Evolutionary conservation across 2,329 filamentous ascomycete genomes (phyloP).

Genomic region (Pestalotiopsis sp.): DNA sequence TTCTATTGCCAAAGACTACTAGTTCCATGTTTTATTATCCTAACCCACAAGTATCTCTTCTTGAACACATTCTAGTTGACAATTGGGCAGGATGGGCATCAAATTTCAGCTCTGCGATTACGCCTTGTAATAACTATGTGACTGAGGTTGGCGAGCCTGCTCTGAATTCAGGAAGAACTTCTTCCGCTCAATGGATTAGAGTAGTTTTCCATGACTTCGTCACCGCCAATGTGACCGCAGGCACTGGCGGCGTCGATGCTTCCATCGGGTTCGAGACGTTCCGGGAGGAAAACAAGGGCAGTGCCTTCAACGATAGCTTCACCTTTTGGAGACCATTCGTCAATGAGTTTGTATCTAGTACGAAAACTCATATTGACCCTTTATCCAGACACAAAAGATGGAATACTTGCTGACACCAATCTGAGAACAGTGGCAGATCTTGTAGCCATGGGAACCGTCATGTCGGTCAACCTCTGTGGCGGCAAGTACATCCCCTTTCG

Average conservation of each 20-base stretch:
- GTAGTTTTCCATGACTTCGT: slow-evolving; percentile 30
- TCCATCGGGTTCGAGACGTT: slow-evolving; percentile 30
- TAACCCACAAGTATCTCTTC: slow-evolving; percentile 18
- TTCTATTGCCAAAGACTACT: background rate
- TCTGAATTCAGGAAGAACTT: slow-evolving; percentile 25
- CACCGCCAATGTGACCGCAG: slow-evolving; percentile 24
- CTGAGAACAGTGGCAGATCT: slow-evolving; percentile 27
- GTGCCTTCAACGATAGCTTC: slow-evolving; percentile 30
- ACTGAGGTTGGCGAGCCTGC: slow-evolving; percentile 22
- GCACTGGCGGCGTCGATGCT: slow-evolving; percentile 30
- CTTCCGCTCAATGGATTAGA: slow-evolving; percentile 23
- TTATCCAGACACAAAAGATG: background rate
- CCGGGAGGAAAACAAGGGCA: slow-evolving; percentile 27
- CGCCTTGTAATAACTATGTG: slow-evolving; percentile 27
- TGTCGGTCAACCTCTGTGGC: slow-evolving; percentile 29
- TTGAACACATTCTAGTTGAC: slow-evolving; percentile 28
- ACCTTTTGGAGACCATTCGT: slow-evolving; percentile 23
- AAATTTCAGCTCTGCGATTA: slow-evolving; percentile 29
- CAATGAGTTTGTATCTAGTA: slow-evolving; percentile 29
- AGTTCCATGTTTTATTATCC: slow-evolving; percentile 28
- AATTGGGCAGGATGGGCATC: slow-evolving; percentile 27
- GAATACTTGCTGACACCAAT: background rate
- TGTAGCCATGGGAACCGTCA: slow-evolving; percentile 29
- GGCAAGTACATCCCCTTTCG: slow-evolving; percentile 27
- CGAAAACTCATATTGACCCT: background rate